These are phyloP conservation scores for Aspergillus homomorphus DNA, from an alignment of 495 filamentous ascomycete species.

Conservation along the genomic window DNA sequence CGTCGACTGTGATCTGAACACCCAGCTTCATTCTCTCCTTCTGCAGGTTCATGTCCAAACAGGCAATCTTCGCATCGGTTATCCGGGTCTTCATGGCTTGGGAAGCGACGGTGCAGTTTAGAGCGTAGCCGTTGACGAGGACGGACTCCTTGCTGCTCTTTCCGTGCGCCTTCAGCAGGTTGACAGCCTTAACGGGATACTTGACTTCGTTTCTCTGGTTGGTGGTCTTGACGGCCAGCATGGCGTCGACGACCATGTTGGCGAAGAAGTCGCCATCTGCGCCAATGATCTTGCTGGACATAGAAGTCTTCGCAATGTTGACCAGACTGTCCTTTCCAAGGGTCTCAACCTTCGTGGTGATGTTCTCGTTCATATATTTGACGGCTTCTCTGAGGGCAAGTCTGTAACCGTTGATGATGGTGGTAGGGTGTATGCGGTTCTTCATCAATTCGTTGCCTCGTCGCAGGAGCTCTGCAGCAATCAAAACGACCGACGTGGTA, in stretches of 20 bases:
- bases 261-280: conserved; percentile 95
- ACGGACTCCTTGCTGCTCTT: conserved; percentile 87
- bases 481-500: conserved; percentile 95
- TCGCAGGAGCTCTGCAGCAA: conserved; percentile 91
- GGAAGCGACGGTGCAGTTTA: conserved; percentile 98
- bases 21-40: conserved; percentile 99
- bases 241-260: conserved; percentile 94
- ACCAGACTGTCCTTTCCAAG: conserved; percentile 85
- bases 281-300: conserved; percentile 99
- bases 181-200: conserved; percentile 98
- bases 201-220: conserved; percentile 89
- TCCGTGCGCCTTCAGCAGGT: conserved; percentile 96
- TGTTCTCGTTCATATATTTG: conserved; percentile 98
- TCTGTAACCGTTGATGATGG: conserved; percentile 97
- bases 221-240: conserved; percentile 88
- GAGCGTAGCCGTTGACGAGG: conserved; percentile 90
- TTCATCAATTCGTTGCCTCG: conserved; percentile 98
- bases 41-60: conserved; percentile 96
- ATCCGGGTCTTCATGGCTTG: conserved; percentile 96
- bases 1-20: conserved; percentile 96
- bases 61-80: conserved; percentile 92
- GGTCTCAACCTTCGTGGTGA: conserved; percentile 89
- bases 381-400: conserved; percentile 94
- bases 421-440: conserved; percentile 99
- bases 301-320: conserved; percentile 97